Conservation (phyloP, 2,329 filamentous ascomycete genomes). For the Cordyceps cicadae region DNA sequence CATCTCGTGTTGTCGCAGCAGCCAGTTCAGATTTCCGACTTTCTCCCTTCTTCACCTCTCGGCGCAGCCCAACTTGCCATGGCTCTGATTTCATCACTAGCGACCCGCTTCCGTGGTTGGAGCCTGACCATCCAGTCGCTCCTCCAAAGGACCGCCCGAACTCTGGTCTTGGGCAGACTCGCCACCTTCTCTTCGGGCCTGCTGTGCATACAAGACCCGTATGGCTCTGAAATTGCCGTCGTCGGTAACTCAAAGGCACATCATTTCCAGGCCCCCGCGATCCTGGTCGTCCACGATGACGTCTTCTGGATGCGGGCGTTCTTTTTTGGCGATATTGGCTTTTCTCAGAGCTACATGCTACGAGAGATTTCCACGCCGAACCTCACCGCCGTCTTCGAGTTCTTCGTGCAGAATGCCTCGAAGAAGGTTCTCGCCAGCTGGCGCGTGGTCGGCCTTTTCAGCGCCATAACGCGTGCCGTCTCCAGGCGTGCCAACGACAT, state of each 20-base stretch:
- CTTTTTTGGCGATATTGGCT: constrained; percentile 67
- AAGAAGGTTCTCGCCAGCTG: constrained; percentile 54
- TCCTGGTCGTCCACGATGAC: constrained; percentile 52
- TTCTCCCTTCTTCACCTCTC: neutral
- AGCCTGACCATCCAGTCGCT: neutral
- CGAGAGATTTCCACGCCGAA: constrained; percentile 60
- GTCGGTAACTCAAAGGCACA: constrained; percentile 1
- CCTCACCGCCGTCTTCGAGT: constrained; percentile 60
- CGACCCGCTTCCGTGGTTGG: neutral
- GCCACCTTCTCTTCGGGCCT: neutral
- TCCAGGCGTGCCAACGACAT: constrained; percentile 50
- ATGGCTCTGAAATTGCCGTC: neutral
- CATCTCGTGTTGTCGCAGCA: neutral
- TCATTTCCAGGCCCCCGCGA: neutral
- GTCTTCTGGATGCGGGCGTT: constrained; percentile 62
- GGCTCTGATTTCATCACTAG: neutral
- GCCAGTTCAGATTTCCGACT: neutral
- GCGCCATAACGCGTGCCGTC: constrained; percentile 47
- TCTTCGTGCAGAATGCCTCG: constrained; percentile 61
- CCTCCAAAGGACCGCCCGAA: neutral
- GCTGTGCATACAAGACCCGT: neutral
- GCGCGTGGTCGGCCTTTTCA: constrained; percentile 46
- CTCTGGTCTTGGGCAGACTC: neutral
- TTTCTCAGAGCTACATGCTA: constrained; percentile 66
- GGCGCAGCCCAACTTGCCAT: neutral